These are phyloP conservation scores for Metarhizium robertsii DNA, from an alignment of 2,329 filamentous ascomycete species.

Conservation along the genomic window DNA sequence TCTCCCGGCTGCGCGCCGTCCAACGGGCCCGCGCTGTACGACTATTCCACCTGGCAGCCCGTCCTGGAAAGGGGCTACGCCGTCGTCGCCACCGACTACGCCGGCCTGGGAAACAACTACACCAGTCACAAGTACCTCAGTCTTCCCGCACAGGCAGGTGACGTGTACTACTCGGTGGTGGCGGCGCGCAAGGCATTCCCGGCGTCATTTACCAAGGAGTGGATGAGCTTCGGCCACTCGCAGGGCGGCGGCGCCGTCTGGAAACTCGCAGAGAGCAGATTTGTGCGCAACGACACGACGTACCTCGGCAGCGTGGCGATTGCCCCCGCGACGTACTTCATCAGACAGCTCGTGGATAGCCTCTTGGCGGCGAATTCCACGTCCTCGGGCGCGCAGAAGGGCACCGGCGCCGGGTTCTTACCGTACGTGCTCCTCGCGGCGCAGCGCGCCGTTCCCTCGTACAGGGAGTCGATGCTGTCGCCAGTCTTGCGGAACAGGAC, in stretches of 20 bases:
- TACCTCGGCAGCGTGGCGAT: constrained; percentile 11
- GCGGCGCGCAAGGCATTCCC: constrained; percentile 6
- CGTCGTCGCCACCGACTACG: constrained; percentile 14
- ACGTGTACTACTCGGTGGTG: constrained; percentile 9
- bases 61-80: constrained; percentile 8
- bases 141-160: constrained; percentile 6
- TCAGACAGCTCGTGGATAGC: neutral
- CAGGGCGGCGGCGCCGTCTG: constrained; percentile 13
- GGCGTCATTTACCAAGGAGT: constrained; percentile 5
- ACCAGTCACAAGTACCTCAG: constrained; percentile 12
- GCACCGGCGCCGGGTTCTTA: neutral
- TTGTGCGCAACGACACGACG: constrained; percentile 2
- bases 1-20: constrained; percentile 8
- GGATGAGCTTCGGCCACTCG: constrained; percentile 10
- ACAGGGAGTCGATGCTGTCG: constrained; percentile 2
- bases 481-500: constrained; percentile 2
- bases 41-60: constrained; percentile 8
- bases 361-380: neutral
- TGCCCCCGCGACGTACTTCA: constrained; percentile 4
- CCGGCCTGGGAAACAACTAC: constrained; percentile 13
- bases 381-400: neutral
- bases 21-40: constrained; percentile 3
- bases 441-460: constrained; percentile 1
- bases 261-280: constrained; percentile 11
- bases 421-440: constrained; percentile 4